Evolutionary conservation across 73 alveolate species (phyloP).

Genomic region (Blepharisma stoltei): DNA sequence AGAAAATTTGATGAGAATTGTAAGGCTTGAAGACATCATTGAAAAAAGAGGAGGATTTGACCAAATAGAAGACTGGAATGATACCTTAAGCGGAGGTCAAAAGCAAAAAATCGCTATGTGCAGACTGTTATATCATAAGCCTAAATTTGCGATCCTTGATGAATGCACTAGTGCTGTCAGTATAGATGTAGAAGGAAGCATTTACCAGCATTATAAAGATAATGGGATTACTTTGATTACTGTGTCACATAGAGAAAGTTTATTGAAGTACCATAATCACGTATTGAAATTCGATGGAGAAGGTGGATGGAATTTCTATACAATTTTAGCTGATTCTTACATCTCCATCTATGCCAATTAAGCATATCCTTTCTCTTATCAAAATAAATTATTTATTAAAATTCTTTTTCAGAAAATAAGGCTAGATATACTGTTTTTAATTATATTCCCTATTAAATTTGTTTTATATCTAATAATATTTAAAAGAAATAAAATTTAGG

Average conservation of each 20-base stretch:
- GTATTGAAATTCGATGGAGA: slow-evolving; percentile 81
- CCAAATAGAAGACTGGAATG: slow-evolving; percentile 78
- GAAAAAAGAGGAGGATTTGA: slow-evolving; percentile 84
- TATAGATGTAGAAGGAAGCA: slow-evolving; percentile 77
- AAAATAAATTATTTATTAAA: too few relatives aligned
- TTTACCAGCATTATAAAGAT: slow-evolving; percentile 72
- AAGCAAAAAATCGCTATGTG: slow-evolving; percentile 94
- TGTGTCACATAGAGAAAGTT: slow-evolving; percentile 82
- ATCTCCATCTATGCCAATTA: too few relatives aligned
- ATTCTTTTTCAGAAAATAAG: too few relatives aligned
- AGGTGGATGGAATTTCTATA: slow-evolving; percentile 26
- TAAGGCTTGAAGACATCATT: slow-evolving; percentile 67
- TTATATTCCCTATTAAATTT: too few relatives aligned
- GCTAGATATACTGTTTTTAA: too few relatives aligned
- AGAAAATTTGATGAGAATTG: slow-evolving; percentile 60
- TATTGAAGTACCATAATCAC: slow-evolving; percentile 86
- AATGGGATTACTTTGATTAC: slow-evolving; percentile 87
- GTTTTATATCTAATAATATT: too few relatives aligned
- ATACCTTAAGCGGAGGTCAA: slow-evolving; percentile 89
- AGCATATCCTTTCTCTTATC: too few relatives aligned
- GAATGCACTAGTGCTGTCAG: slow-evolving; percentile 91
- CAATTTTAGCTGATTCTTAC: too few relatives aligned
- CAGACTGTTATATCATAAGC: slow-evolving; percentile 86
- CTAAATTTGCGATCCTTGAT: slow-evolving; percentile 85
- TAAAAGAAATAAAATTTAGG: too few relatives aligned